Conservation (phyloP, 805 yeast genomes). For the Barnettozyma wickerhamii region DNA sequence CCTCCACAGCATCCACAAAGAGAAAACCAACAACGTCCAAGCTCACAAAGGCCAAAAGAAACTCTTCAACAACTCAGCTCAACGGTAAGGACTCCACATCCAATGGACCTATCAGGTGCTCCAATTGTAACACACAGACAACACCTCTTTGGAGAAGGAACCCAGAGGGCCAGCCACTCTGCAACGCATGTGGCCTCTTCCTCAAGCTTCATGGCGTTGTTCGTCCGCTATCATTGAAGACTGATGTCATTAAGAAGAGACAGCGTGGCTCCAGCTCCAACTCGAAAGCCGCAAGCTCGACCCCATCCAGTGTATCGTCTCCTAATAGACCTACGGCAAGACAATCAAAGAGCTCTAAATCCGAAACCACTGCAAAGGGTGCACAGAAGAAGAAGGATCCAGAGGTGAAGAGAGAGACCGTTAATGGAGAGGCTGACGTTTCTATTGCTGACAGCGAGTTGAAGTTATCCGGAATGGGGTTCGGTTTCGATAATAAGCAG, state of each 20-base stretch:
- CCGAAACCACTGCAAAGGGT: neutral
- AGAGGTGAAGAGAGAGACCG: neutral
- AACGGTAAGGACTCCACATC: constrained; percentile 13
- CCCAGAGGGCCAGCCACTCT: constrained; percentile 86
- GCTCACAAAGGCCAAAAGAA: constrained; percentile 20
- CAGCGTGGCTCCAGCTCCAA: constrained; percentile 49
- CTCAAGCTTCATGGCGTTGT: constrained; percentile 93
- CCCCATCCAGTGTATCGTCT: constrained; percentile 16
- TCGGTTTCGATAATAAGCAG: constrained; percentile 1
- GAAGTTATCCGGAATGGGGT: constrained; percentile 4
- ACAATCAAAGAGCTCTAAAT: neutral
- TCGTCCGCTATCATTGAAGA: constrained; percentile 83
- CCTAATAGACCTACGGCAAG: constrained; percentile 12
- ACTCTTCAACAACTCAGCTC: constrained; percentile 17
- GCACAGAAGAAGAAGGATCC: constrained; percentile 1
- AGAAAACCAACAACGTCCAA: constrained; percentile 20
- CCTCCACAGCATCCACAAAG: constrained; percentile 24
- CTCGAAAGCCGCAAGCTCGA: constrained; percentile 7
- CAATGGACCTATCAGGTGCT: constrained; percentile 42
- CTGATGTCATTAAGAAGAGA: constrained; percentile 90
- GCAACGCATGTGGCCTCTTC: constrained; percentile 95
- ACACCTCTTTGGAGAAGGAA: constrained; percentile 96
- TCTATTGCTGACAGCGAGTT: constrained; percentile 6
- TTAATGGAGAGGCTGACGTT: constrained; percentile 6
- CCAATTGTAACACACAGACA: constrained; percentile 86